Evolutionary conservation across 306 rosid genomes (phyloP).

Genomic region (Sophora flavescens): DNA sequence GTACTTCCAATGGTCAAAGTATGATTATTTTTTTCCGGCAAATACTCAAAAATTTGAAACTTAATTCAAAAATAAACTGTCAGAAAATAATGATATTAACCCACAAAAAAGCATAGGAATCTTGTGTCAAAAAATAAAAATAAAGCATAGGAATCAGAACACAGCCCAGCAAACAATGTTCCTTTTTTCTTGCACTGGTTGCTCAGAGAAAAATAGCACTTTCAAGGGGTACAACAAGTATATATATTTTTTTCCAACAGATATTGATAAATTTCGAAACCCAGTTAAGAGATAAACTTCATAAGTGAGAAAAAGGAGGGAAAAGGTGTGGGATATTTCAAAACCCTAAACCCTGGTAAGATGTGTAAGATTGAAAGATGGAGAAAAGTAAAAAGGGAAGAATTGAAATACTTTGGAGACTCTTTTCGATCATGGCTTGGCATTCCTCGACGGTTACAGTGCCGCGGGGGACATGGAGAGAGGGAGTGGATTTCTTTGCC

Average conservation of each 20-base stretch:
- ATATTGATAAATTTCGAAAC: background rate
- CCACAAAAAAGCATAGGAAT: background rate
- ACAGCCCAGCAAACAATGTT: background rate
- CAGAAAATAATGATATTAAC: conserved; percentile 5
- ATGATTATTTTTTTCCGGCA: background rate
- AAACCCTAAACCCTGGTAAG: conserved; percentile 18
- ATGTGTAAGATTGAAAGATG: background rate
- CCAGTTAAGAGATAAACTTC: background rate
- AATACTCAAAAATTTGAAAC: background rate
- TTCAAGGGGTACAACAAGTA: background rate
- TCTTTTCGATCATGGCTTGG: conserved; percentile 62
- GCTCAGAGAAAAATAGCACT: background rate
- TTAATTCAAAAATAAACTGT: background rate
- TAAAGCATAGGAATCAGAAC: background rate
- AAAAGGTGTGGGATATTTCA: background rate
- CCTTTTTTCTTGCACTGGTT: background rate
- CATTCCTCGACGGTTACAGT: conserved; percentile 54
- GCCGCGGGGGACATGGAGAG: background rate
- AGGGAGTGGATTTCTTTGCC: background rate
- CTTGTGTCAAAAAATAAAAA: too few relatives aligned
- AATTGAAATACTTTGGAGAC: conserved; percentile 59
- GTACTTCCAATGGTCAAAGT: background rate
- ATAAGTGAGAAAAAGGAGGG: background rate
- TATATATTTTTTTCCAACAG: background rate
- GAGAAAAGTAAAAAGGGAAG: background rate